These are phyloP conservation scores for Boletus tylopilopsis DNA, from an alignment of 768 basidiomycete species.

Conservation along the genomic window DNA sequence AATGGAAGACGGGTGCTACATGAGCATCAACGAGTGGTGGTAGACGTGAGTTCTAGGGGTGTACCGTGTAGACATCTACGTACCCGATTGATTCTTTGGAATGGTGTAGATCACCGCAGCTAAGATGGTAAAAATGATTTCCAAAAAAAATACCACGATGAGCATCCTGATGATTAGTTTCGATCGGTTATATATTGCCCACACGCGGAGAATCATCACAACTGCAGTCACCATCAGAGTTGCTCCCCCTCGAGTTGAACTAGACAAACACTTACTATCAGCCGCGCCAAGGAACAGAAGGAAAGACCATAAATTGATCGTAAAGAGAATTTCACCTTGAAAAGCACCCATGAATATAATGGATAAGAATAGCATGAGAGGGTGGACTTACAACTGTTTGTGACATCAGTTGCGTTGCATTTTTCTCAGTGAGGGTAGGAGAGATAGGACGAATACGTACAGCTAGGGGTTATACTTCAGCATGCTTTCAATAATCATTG, in stretches of 20 bases:
- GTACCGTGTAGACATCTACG: too few species aligned
- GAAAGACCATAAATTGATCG: neutral
- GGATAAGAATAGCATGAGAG: neutral
- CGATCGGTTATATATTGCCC: too few species aligned
- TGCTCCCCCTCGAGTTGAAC: neutral
- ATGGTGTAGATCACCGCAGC: too few species aligned
- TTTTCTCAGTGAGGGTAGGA: too few species aligned
- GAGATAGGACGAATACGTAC: neutral
- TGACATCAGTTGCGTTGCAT: neutral
- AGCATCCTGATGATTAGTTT: too few species aligned
- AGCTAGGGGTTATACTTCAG: neutral
- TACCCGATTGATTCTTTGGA: too few species aligned
- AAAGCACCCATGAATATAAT: neutral
- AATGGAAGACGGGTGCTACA: neutral
- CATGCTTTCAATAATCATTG: neutral
- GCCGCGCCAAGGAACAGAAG: neutral
- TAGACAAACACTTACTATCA: neutral
- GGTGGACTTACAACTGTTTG: neutral
- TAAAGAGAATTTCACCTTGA: neutral
- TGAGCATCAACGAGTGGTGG: too few species aligned
- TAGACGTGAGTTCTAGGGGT: too few species aligned
- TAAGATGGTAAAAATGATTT: too few species aligned
- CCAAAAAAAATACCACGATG: too few species aligned
- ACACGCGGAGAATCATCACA: neutral
- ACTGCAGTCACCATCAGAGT: neutral